Percentiles rank a stretch among this genome's conserved stretches.
Conservation (phyloP, 83 land plant species). For the Isoetes engelmannii region DNA sequence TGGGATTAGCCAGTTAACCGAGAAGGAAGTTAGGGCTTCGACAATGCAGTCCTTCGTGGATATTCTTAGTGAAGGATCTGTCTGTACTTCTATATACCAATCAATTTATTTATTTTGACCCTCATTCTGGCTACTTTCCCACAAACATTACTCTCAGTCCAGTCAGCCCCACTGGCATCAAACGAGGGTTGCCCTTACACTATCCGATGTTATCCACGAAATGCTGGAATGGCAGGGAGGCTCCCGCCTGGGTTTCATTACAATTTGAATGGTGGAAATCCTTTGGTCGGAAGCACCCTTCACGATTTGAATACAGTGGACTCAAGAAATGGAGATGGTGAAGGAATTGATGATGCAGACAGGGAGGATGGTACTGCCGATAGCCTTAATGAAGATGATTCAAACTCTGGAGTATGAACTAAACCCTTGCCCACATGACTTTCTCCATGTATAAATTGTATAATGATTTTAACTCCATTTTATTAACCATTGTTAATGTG, state of each 20-base stretch:
- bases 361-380: constrained; percentile 29
- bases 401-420: constrained; percentile 27
- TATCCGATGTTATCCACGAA: no score
- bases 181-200: no score
- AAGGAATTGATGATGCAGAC: constrained; percentile 23
- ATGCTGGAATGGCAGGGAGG: constrained; percentile 14
- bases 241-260: constrained; percentile 18
- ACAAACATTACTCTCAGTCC: no score
- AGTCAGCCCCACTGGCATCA: no score
- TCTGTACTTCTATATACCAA: no score
- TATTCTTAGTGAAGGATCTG: no score
- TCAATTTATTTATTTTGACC: no score
- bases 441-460: not conserved
- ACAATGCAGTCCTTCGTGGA: no score
- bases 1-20: no score
- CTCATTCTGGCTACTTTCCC: no score
- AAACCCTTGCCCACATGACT: not conserved
- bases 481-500: not conserved
- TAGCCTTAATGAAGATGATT: constrained; percentile 36
- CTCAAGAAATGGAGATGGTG: constrained; percentile 30
- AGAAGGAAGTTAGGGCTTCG: no score
- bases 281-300: constrained; percentile 28
- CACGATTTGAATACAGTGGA: constrained; percentile 43
- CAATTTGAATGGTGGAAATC: constrained; percentile 27
- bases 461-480: not conserved